These are phyloP conservation scores for Xerocomus tenax DNA, from an alignment of 1,284 basidiomycete species.

Conservation along the genomic window DNA sequence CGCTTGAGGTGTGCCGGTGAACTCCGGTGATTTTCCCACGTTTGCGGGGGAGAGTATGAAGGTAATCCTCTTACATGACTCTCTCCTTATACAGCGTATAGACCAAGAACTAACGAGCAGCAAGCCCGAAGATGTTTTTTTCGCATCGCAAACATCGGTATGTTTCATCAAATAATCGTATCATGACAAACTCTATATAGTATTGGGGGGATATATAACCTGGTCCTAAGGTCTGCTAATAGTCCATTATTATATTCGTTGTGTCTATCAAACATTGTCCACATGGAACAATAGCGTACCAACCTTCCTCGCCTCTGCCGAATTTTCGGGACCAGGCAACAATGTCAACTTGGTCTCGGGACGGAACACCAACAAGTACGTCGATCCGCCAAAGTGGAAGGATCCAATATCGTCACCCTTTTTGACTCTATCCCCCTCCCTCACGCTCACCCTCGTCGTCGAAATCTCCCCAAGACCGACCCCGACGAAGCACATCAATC, in stretches of 20 bases:
- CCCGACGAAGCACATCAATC: slow-evolving; percentile 28
- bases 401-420: slow-evolving; percentile 45
- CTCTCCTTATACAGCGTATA: too few species aligned
- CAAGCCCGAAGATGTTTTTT: too few species aligned
- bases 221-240: too few species aligned
- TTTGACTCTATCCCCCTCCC: slow-evolving; percentile 29
- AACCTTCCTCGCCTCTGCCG: slow-evolving; percentile 12
- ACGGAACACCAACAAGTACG: slow-evolving; percentile 38
- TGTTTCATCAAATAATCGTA: too few species aligned
- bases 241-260: background rate
- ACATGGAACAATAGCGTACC: slow-evolving; percentile 20
- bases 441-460: slow-evolving; percentile 38
- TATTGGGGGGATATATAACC: too few species aligned
- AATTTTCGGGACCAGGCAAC: slow-evolving; percentile 8
- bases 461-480: slow-evolving; percentile 34
- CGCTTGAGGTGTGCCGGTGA: too few species aligned
- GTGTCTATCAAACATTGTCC: slow-evolving; percentile 5
- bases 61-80: too few species aligned
- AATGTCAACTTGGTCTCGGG: slow-evolving; percentile 18
- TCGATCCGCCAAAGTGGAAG: slow-evolving; percentile 49
- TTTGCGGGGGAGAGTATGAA: too few species aligned
- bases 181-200: background rate
- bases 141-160: too few species aligned
- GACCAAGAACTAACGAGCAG: too few species aligned
- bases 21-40: too few species aligned